Percentiles rank a stretch among this genome's conserved stretches.
phyloP scores from a whole-genome alignment of 2,329 filamentous ascomycete genomes.

The Hypoxylon sp. region DNA sequence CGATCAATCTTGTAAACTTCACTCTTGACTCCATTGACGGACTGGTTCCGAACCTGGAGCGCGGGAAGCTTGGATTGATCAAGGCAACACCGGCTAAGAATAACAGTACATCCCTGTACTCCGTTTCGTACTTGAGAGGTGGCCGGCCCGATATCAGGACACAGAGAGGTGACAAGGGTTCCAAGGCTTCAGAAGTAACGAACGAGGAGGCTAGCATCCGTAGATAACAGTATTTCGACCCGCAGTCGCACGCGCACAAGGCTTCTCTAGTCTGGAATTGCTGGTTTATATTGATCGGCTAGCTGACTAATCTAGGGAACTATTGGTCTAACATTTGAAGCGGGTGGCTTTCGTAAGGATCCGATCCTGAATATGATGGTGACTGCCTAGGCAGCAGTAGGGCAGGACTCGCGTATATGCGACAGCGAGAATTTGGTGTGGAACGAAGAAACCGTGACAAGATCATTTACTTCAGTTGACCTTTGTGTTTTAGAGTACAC shows the following conservation, averaged over 20 bases:
- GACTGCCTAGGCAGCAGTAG: too few relatives aligned
- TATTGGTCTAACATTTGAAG: not conserved
- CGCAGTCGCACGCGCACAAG: not conserved
- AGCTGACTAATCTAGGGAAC: not conserved
- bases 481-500: too few relatives aligned
- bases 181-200: not conserved
- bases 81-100: conserved; percentile 8
- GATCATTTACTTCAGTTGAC: too few relatives aligned
- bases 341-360: not conserved
- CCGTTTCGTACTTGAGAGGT: conserved; percentile 7
- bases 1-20: conserved; percentile 32
- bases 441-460: too few relatives aligned
- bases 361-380: too few relatives aligned
- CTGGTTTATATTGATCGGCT: not conserved
- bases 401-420: too few relatives aligned
- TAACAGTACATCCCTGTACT: conserved; percentile 6
- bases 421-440: too few relatives aligned
- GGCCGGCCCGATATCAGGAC: conserved; percentile 23
- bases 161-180: conserved; percentile 20
- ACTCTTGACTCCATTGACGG: conserved; percentile 37
- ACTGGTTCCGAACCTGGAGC: conserved; percentile 28
- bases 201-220: not conserved
- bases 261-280: not conserved
- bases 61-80: conserved; percentile 31
- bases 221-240: not conserved